Evolutionary conservation across 208 protist species (phyloP), one percentile per base, ranked within the genome.

Genomic region (Trypanosoma scelopori): DNA sequence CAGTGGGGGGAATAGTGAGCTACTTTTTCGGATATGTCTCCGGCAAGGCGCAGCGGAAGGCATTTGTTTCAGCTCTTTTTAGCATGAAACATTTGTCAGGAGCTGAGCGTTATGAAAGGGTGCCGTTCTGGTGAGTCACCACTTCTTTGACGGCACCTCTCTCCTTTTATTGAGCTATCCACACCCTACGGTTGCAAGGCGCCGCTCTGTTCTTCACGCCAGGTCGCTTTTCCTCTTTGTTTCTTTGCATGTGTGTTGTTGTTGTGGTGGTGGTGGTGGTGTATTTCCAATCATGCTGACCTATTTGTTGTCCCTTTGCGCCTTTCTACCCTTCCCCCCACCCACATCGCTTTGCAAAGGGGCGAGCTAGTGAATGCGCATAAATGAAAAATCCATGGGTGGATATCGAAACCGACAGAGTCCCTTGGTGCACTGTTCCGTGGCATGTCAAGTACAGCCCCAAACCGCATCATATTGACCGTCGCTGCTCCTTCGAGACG

Each of bases 51-150:
- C 60, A 74, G 60, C 59, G 69, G 1, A 74, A 68, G 47, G 27
- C 48, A 20, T 74, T 74, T 64, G 32, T 74, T 1, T 61, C 69
- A 5, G 58, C 69, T 11, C 43, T 74, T n/a, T 74, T 74, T 55
- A 74, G 69, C 39, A 74, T 74, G 69, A 61, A 74, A 22, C 69
- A 74, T 25, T 47, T 74, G 23, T 59, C 69, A 28, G 69, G 69
- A 11, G 69, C 69, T 13, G 69, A 64, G 28, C 16, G 58, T 0
- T 74, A 68, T 27, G 55, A 74, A 43, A 30, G 46, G 30, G 39
- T 58, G 1, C 55, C 69, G 0, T 74, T 74, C 67, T 67, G 69
- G 58, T 67, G 35, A 64, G 7, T 20, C 32, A 20, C 13, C 4
- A 27, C 27, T 52, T 16, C 42, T 30, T 35, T 65, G 20, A 16